A percentile compares a stretch with the other conserved stretches of the same genome.
These are phyloP conservation scores for Capniomyces stellatus DNA, from an alignment of 371 early-diverging fungal genomes.

Conservation along the genomic window DNA sequence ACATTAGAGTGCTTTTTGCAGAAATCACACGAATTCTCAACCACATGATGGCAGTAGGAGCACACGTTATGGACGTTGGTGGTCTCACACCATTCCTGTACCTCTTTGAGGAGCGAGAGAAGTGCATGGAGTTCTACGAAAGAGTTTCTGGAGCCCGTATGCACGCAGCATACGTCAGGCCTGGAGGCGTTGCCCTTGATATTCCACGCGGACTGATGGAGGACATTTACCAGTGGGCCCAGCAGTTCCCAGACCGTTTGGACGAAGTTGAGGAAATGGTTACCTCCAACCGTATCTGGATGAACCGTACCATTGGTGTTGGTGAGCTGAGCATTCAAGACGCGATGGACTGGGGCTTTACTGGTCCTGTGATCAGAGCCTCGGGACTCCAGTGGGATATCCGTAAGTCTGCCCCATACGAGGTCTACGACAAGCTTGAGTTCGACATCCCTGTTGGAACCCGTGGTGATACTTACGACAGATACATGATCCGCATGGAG, in stretches of 20 bases:
- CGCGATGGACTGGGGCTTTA: conserved; percentile 81
- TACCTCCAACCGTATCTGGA: conserved; percentile 88
- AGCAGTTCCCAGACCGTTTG: conserved; percentile 71
- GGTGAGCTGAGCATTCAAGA: conserved; percentile 73
- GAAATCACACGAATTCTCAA: conserved; percentile 94
- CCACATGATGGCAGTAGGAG: conserved; percentile 93
- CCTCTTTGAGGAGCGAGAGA: conserved; percentile 97
- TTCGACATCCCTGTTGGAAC: conserved; percentile 93
- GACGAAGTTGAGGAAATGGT: conserved; percentile 91
- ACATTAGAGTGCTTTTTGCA: conserved; percentile 90
- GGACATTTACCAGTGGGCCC: conserved; percentile 86
- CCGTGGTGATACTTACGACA: conserved; percentile 91
- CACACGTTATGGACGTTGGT: conserved; percentile 94
- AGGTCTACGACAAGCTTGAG: conserved; percentile 84
- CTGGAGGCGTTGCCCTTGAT: conserved; percentile 90
- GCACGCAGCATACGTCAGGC: conserved; percentile 93
- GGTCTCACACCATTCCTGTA: conserved; percentile 95
- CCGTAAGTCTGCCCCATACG: conserved; percentile 84
- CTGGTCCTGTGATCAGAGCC: conserved; percentile 89
- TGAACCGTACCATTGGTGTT: conserved; percentile 67
- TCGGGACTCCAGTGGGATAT: conserved; percentile 89
- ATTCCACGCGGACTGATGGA: conserved; percentile 83
- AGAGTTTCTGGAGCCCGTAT: conserved; percentile 95
- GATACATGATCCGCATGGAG: conserved; percentile 89
- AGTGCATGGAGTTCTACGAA: conserved; percentile 96